Evolutionary conservation across 257 asterid species (phyloP).

Genomic region (Ocimum tenuiflorum): DNA sequence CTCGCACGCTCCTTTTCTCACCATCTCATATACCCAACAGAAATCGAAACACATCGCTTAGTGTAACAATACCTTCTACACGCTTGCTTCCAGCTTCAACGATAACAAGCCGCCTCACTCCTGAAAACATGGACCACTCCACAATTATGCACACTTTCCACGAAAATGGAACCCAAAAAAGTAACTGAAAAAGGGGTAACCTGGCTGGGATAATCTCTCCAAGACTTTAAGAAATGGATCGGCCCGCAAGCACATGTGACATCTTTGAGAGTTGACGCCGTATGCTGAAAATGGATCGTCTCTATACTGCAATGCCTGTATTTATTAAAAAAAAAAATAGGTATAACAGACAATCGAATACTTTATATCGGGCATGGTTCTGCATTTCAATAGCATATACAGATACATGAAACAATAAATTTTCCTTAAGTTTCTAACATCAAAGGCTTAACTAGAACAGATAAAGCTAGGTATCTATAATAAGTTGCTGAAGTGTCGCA

Average conservation of each 20-base stretch:
- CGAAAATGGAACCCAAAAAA: background rate
- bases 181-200: constrained; percentile 25
- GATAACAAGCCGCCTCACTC: constrained; percentile 69
- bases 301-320: constrained; percentile 76
- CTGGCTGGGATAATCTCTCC: constrained; percentile 85
- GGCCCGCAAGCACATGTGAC: constrained; percentile 83
- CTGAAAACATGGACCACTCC: constrained; percentile 28
- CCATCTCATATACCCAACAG: constrained; percentile 46
- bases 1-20: too few species aligned
- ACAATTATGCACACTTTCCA: too few species aligned
- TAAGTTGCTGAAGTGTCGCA: background rate
- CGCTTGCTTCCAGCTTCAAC: constrained; percentile 98
- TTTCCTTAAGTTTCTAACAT: background rate
- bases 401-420: background rate
- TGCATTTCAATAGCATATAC: background rate
- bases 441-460: background rate
- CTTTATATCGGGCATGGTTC: background rate
- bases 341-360: background rate
- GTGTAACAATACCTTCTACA: constrained; percentile 68
- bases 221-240: constrained; percentile 68
- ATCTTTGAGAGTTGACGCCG: constrained; percentile 57
- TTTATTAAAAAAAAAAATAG: background rate
- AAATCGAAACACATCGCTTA: constrained; percentile 70
- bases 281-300: constrained; percentile 62
- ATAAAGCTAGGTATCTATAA: background rate